A percentile compares a stretch with the other conserved stretches of the same genome.
Conservation (phyloP, 371 early-diverging fungal species). For the Mucor mucedo region DNA sequence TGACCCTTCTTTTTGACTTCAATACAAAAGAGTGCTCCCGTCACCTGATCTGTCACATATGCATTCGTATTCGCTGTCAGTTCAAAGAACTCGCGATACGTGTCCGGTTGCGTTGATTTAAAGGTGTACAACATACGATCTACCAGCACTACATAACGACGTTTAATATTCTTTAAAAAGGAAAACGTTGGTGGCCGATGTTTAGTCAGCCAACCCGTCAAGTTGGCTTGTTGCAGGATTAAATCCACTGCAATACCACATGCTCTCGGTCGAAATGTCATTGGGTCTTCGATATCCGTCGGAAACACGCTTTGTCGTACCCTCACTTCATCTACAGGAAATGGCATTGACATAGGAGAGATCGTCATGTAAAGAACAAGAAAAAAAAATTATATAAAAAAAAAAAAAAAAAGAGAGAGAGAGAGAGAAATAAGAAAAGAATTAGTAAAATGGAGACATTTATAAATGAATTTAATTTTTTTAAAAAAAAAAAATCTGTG, state of each 20-base stretch:
- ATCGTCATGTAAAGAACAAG: background rate
- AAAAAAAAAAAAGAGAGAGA: background rate
- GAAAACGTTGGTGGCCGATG: slow-evolving; percentile 41
- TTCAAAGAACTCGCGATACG: slow-evolving; percentile 41
- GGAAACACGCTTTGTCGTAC: background rate
- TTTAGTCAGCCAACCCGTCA: slow-evolving; percentile 40
- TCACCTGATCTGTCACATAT: slow-evolving; percentile 43
- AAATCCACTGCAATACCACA: slow-evolving; percentile 17
- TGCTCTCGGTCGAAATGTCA: slow-evolving; percentile 9
- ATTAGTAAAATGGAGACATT: background rate
- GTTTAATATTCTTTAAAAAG: slow-evolving; percentile 36
- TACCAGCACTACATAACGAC: slow-evolving; percentile 37
- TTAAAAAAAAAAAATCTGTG: background rate
- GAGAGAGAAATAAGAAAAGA: background rate
- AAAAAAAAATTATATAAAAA: background rate
- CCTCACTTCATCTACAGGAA: slow-evolving; percentile 6
- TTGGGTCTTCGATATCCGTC: slow-evolving; percentile 17
- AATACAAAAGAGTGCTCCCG: slow-evolving; percentile 37
- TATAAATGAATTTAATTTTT: too few species aligned
- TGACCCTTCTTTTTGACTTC: slow-evolving; percentile 36
- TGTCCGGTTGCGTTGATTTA: slow-evolving; percentile 35
- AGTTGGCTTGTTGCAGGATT: slow-evolving; percentile 28
- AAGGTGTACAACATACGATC: slow-evolving; percentile 45
- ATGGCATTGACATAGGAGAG: slow-evolving; percentile 14
- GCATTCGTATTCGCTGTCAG: slow-evolving; percentile 36